Conservation (phyloP, 192 early-diverging fungal genomes). For the Paraglomus brasilianum region DNA sequence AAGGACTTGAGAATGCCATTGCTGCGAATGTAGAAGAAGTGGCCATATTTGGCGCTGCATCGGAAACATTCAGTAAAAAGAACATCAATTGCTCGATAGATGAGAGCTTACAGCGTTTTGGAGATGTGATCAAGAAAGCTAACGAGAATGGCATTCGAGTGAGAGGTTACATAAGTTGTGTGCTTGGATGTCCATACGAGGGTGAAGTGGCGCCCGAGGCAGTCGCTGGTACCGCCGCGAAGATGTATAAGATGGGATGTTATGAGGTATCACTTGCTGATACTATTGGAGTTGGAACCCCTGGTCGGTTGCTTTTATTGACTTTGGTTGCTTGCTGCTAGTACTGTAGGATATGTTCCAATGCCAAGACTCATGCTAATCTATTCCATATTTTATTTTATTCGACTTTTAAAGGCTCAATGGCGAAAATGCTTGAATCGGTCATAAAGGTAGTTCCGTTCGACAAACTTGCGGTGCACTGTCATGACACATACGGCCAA, state of each 20-base stretch:
- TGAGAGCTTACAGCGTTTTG: conserved; percentile 76
- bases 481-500: conserved; percentile 98
- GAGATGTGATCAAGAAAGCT: conserved; percentile 63
- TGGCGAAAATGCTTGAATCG: conserved; percentile 66
- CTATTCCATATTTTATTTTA: background rate
- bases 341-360: conserved; percentile 2
- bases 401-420: conserved; percentile 49
- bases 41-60: conserved; percentile 87
- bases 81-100: conserved; percentile 93
- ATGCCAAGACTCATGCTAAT: conserved; percentile 1
- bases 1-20: conserved; percentile 81
- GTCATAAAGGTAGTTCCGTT: conserved; percentile 71
- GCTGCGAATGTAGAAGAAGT: conserved; percentile 81
- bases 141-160: conserved; percentile 63
- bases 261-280: conserved; percentile 96
- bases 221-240: conserved; percentile 71
- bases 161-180: conserved; percentile 86
- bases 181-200: conserved; percentile 93
- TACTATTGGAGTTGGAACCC: conserved; percentile 91
- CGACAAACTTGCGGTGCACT: conserved; percentile 83
- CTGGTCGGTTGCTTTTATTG: conserved; percentile 39
- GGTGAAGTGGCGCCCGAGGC: conserved; percentile 67
- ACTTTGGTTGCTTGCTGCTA: background rate
- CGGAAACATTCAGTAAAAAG: conserved; percentile 82
- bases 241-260: conserved; percentile 86